Conservation (phyloP, 495 filamentous ascomycete genomes). For the Hypoxylon trugodes region DNA sequence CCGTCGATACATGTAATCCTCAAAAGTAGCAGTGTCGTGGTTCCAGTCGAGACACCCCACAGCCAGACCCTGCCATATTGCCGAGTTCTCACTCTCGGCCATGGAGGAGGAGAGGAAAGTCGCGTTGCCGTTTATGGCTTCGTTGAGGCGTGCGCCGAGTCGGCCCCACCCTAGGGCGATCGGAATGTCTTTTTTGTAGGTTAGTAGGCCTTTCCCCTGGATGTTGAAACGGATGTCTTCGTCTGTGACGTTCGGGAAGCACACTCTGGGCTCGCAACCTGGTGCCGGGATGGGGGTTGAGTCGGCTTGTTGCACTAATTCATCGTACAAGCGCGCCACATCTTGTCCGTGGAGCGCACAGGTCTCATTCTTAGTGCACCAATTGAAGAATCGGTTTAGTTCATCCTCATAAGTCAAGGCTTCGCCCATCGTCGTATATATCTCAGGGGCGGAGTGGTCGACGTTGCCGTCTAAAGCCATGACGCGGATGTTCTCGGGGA, state of each 20-base stretch:
- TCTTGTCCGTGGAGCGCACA: not conserved
- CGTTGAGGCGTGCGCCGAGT: not conserved
- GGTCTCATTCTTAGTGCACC: conserved; percentile 10
- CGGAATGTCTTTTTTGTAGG: not conserved
- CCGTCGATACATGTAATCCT: not conserved
- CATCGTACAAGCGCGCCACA: not conserved
- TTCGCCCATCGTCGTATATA: not conserved
- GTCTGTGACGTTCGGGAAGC: not conserved
- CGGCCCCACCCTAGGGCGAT: not conserved
- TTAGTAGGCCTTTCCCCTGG: not conserved
- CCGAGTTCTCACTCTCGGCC: not conserved
- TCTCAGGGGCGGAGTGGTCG: not conserved
- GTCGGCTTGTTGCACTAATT: not conserved
- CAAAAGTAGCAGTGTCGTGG: not conserved
- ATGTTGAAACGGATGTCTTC: not conserved
- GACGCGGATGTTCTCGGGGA: conserved; percentile 25
- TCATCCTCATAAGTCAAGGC: not conserved
- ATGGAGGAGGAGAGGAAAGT: not conserved
- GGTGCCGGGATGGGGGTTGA: not conserved
- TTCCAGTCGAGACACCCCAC: not conserved
- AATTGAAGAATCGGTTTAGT: not conserved
- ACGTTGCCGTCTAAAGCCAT: conserved; percentile 22
- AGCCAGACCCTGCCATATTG: not conserved
- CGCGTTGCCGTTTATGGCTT: not conserved
- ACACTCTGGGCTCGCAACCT: not conserved